A percentile compares a stretch with the other conserved stretches of the same genome.
phyloP scores from a whole-genome alignment of 164 flowering plant species.

The Vitis cinerea region DNA sequence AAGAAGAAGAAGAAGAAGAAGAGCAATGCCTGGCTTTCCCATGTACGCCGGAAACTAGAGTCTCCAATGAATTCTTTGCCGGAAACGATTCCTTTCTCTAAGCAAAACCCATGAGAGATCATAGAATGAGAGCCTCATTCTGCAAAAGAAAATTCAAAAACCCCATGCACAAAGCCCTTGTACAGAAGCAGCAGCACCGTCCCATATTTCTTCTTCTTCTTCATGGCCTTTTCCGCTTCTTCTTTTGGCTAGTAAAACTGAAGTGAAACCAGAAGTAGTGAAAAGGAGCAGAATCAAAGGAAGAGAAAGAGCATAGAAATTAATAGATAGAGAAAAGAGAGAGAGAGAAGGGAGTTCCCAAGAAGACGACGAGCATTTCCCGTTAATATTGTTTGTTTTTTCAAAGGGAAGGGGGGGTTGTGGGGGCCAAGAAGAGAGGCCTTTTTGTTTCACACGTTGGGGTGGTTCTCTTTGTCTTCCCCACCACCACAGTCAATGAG shows the following conservation, averaged over 20 bases:
- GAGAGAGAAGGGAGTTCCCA: constrained; percentile 20
- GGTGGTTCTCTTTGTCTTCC: constrained; percentile 22
- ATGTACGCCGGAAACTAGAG: constrained; percentile 29
- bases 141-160: neutral
- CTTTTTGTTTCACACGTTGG: constrained; percentile 33
- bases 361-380: constrained; percentile 37
- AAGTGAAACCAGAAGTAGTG: neutral
- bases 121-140: too few species aligned
- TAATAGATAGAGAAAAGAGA: constrained; percentile 2
- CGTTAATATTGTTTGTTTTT: constrained; percentile 25
- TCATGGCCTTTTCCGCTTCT: neutral
- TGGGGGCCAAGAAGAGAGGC: constrained; percentile 18
- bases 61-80: constrained; percentile 12
- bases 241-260: neutral
- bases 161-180: neutral
- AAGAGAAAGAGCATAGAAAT: neutral
- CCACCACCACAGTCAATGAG: neutral
- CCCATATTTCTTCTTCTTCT: constrained; percentile 15
- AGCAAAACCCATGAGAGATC: neutral
- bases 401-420: constrained; percentile 11
- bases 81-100: neutral
- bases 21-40: constrained; percentile 39
- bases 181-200: too few species aligned
- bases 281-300: neutral
- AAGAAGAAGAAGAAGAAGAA: neutral